These are phyloP conservation scores for Allium cepa DNA, from an alignment of 106 monocot species.

Conservation along the genomic window DNA sequence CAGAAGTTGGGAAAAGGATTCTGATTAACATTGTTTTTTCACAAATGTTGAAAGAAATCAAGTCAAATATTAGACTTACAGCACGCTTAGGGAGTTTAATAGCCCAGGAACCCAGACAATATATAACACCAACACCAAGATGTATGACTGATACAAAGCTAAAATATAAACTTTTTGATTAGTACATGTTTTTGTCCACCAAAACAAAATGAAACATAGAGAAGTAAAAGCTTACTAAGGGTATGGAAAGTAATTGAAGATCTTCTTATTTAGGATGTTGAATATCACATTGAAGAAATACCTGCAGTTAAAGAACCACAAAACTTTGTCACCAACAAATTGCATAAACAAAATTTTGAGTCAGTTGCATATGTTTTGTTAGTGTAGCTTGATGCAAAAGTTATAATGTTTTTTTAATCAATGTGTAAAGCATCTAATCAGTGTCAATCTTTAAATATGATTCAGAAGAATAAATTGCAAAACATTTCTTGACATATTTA, in stretches of 20 bases:
- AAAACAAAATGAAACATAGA: not conserved
- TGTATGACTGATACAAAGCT: constrained; percentile 97
- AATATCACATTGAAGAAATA: constrained; percentile 99
- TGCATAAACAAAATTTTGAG: too few species aligned
- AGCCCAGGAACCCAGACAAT: constrained; percentile 81
- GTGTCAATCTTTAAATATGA: too few species aligned
- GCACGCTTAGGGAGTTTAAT: constrained; percentile 97
- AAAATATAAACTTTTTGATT: not conserved
- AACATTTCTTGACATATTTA: too few species aligned
- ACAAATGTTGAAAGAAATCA: too few species aligned
- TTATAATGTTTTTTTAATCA: too few species aligned
- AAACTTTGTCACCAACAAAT: too few species aligned
- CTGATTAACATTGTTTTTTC: not conserved
- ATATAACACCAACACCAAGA: constrained; percentile 70
- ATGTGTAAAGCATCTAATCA: too few species aligned
- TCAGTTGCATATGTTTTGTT: too few species aligned
- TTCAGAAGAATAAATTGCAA: too few species aligned
- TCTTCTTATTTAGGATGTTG: constrained; percentile 99
- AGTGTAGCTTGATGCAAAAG: too few species aligned
- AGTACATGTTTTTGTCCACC: not conserved
- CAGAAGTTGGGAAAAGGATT: not conserved
- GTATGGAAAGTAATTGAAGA: constrained; percentile 98
- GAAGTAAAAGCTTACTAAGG: constrained; percentile 64
- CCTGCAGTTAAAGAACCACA: constrained; percentile 29
- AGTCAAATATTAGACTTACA: constrained; percentile 32